A percentile compares a stretch with the other conserved stretches of the same genome.
phyloP scores from a whole-genome alignment of 164 flowering plant genomes.

The Saururus chinensis region DNA sequence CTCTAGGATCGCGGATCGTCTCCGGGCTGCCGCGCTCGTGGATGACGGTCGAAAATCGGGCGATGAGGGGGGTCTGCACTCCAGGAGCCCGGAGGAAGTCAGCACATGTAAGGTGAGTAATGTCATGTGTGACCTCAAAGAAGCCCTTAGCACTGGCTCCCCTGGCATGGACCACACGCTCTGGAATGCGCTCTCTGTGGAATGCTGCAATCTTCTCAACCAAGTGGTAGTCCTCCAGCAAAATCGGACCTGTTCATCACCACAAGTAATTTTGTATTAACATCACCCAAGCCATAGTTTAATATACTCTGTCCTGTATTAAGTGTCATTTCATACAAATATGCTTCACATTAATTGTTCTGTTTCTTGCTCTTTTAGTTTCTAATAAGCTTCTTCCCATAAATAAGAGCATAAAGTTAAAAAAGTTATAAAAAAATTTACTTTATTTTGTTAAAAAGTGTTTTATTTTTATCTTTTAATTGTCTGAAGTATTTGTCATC shows the following conservation, averaged over 20 bases:
- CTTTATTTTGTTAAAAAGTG: no score
- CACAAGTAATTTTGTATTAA: not conserved
- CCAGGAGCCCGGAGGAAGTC: conserved; percentile 88
- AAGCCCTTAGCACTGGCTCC: conserved; percentile 93
- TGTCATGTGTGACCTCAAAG: conserved; percentile 83
- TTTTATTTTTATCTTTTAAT: not conserved
- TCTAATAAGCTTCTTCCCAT: no score
- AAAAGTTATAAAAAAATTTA: no score
- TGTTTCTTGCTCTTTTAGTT: no score
- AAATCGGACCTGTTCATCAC: conserved; percentile 47
- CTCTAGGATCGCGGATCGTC: conserved; percentile 72
- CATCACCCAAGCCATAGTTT: not conserved
- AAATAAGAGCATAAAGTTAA: no score
- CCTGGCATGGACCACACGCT: conserved; percentile 90
- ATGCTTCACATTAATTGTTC: no score
- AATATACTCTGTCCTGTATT: no score
- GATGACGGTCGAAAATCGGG: conserved; percentile 73
- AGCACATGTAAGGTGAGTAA: conserved; percentile 73
- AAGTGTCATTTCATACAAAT: no score
- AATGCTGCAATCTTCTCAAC: conserved; percentile 75
- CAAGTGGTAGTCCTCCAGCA: conserved; percentile 80
- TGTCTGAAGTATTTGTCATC: no score
- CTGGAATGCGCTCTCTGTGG: conserved; percentile 80
- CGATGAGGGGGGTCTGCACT: conserved; percentile 77
- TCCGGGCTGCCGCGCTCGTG: conserved; percentile 95